These are phyloP conservation scores for Oidiodendron maius DNA, from an alignment of 495 filamentous ascomycete genomes.

Conservation along the genomic window DNA sequence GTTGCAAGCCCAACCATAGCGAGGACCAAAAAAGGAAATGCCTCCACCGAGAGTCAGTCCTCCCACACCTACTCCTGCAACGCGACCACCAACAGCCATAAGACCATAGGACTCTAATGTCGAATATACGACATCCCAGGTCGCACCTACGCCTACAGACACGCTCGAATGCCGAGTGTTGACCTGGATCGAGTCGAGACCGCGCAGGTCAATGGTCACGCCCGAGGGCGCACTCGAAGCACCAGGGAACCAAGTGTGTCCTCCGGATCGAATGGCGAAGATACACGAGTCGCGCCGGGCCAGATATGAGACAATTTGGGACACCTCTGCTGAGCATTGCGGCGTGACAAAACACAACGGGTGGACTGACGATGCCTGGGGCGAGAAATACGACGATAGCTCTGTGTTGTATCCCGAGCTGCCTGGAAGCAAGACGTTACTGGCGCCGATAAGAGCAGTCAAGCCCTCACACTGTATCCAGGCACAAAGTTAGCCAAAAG, in stretches of 20 bases:
- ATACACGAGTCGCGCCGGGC: too few species aligned
- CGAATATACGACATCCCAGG: too few species aligned
- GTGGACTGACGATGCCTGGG: background rate
- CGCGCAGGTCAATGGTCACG: background rate
- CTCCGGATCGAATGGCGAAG: background rate
- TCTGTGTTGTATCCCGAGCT: background rate
- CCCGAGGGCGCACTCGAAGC: background rate
- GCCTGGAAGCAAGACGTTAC: background rate
- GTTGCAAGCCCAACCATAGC: background rate
- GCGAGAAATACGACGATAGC: background rate
- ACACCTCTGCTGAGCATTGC: background rate
- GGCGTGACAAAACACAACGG: background rate
- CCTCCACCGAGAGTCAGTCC: background rate
- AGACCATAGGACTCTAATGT: too few species aligned
- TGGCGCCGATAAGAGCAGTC: background rate
- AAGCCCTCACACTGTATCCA: background rate
- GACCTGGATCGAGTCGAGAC: background rate
- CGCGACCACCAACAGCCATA: too few species aligned
- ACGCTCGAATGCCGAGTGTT: background rate
- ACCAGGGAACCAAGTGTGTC: background rate
- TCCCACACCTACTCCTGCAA: background rate
- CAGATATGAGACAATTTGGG: background rate
- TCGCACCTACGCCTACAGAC: background rate
- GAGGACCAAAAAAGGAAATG: background rate
- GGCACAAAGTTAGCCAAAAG: background rate